A percentile compares a stretch with the other conserved stretches of the same genome.
Evolutionary conservation across 179 eudicot species (phyloP).

Genomic region (Pouteria campechiana): DNA sequence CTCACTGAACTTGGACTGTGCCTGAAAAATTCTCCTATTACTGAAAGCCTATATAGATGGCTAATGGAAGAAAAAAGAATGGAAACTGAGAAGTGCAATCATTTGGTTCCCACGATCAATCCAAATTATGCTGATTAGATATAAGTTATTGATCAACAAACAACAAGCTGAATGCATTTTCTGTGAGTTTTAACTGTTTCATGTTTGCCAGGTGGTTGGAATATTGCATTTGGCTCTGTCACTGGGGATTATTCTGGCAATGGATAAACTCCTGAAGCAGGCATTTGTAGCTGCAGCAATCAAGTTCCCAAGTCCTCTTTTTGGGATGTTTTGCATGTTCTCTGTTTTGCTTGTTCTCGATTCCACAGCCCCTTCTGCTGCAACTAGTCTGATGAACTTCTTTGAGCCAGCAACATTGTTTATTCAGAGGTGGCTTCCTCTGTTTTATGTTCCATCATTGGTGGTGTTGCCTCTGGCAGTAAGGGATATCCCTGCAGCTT

Average conservation of each 20-base stretch:
- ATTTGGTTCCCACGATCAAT: too few species aligned
- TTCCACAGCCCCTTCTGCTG: constrained; percentile 48
- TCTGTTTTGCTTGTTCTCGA: constrained; percentile 58
- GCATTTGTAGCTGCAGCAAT: constrained; percentile 75
- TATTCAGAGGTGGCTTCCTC: constrained; percentile 96
- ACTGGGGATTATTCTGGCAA: constrained; percentile 67
- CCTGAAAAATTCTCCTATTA: too few species aligned
- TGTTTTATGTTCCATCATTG: constrained; percentile 92
- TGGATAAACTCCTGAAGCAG: constrained; percentile 59
- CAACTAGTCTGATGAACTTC: constrained; percentile 57
- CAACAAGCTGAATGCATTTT: too few species aligned
- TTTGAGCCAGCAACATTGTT: constrained; percentile 92
- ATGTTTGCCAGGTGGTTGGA: constrained; percentile 73
- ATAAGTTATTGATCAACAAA: too few species aligned
- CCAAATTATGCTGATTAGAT: too few species aligned
- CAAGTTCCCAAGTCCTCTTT: constrained; percentile 87
- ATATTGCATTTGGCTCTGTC: constrained; percentile 70
- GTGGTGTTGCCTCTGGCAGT: constrained; percentile 90
- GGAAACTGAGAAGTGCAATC: too few species aligned
- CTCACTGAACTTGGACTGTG: too few species aligned
- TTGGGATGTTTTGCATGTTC: constrained; percentile 96
- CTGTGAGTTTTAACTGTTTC: too few species aligned
- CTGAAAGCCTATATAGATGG: too few species aligned
- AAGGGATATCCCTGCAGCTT: constrained; percentile 85
- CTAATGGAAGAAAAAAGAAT: too few species aligned